Percentiles rank a stretch among this genome's conserved stretches.
phyloP scores from a whole-genome alignment of 202 grass and related monocot genomes.

The Schoenoplectus triqueter region DNA sequence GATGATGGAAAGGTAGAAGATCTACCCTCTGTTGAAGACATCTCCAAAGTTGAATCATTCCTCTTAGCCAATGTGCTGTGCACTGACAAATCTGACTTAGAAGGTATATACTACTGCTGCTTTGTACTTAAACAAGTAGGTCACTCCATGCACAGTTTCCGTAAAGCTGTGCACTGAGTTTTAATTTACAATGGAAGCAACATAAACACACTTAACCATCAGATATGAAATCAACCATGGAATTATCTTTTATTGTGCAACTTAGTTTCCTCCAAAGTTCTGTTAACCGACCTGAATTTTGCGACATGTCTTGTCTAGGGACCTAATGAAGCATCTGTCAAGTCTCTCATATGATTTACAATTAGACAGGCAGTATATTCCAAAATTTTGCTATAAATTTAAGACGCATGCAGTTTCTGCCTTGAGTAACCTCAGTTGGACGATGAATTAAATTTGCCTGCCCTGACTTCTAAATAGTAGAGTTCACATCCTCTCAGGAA shows the following conservation, averaged over 20 bases:
- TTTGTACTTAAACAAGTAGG: constrained; percentile 18
- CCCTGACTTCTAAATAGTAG: neutral
- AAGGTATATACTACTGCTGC: constrained; percentile 56
- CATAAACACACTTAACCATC: neutral
- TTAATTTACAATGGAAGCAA: constrained; percentile 11
- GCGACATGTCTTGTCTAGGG: too few relatives aligned
- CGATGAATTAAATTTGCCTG: neutral
- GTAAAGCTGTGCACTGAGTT: neutral
- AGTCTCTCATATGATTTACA: too few relatives aligned
- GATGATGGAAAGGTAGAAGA: constrained; percentile 71
- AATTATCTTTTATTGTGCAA: neutral
- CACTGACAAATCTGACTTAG: constrained; percentile 60
- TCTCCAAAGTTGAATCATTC: constrained; percentile 50
- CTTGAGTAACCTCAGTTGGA: constrained; percentile 6
- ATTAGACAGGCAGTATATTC: too few relatives aligned
- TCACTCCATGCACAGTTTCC: constrained; percentile 14
- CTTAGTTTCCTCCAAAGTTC: too few relatives aligned
- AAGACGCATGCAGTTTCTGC: neutral
- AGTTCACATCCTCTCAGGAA: neutral
- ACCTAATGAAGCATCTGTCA: too few relatives aligned
- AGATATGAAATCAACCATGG: neutral
- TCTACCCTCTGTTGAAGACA: constrained; percentile 49
- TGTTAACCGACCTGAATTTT: too few relatives aligned
- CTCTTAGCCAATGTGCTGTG: constrained; percentile 50
- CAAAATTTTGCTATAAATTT: too few relatives aligned